phyloP scores from a whole-genome alignment of 345 rosid genomes.

The Salix suchowensis region DNA sequence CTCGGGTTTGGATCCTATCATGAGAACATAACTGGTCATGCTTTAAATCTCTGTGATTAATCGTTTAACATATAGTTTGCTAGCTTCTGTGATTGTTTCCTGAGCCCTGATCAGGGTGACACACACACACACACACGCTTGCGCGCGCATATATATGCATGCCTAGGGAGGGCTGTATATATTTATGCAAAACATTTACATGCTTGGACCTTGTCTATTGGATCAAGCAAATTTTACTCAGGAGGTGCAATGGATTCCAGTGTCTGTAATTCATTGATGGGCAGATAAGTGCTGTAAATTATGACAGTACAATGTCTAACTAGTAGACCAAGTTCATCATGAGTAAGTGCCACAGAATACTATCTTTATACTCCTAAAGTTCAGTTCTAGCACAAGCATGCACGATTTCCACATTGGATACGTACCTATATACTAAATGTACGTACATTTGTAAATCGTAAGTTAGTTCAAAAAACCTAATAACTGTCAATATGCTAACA shows the following conservation, averaged over 20 bases:
- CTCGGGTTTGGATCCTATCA: too few species aligned
- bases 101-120: neutral
- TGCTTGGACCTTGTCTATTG: neutral
- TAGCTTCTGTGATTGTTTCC: neutral
- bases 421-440: too few species aligned
- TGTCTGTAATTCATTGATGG: neutral
- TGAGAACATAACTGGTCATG: too few species aligned
- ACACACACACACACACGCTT: too few species aligned
- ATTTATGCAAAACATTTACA: neutral
- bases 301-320: neutral
- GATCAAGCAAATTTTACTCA: neutral
- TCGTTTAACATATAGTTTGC: neutral
- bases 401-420: neutral
- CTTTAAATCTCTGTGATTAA: too few species aligned
- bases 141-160: too few species aligned
- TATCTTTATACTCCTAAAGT: neutral
- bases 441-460: too few species aligned
- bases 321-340: neutral
- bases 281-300: neutral
- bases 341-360: neutral
- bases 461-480: neutral
- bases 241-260: neutral
- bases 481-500: too few species aligned
- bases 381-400: neutral
- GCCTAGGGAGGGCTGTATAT: neutral